phyloP scores from a whole-genome alignment of 164 flowering plant genomes.

The Piper longum region DNA sequence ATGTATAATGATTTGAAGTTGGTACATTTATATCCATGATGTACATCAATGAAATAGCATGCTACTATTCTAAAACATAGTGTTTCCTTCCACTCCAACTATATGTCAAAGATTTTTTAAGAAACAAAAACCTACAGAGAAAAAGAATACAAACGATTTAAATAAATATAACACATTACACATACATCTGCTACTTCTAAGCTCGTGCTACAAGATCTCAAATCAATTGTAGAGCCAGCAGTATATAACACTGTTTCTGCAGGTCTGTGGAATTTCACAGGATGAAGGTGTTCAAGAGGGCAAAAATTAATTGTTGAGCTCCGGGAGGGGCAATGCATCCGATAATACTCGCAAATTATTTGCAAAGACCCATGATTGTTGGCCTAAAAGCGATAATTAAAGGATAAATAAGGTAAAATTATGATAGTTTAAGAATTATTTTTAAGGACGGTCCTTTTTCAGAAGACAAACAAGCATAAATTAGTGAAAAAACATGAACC shows the following conservation, averaged over 20 bases:
- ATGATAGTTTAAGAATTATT: not conserved
- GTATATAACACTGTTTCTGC: constrained; percentile 41
- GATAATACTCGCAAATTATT: constrained; percentile 74
- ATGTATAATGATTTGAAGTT: too few species aligned
- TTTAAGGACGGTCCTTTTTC: not conserved
- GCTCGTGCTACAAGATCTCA: constrained; percentile 67
- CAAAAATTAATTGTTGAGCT: constrained; percentile 61
- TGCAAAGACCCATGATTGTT: constrained; percentile 73
- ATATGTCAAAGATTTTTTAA: too few species aligned
- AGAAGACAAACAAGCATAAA: not conserved
- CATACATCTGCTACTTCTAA: constrained; percentile 74
- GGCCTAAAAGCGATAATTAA: constrained; percentile 35
- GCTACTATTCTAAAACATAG: too few species aligned
- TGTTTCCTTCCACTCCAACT: too few species aligned
- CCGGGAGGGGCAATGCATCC: constrained; percentile 45
- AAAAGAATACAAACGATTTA: not conserved
- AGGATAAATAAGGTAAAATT: not conserved
- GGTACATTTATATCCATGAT: too few species aligned
- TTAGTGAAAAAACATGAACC: constrained; percentile 21
- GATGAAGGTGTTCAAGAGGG: constrained; percentile 89
- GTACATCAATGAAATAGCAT: not conserved
- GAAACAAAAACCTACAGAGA: not conserved
- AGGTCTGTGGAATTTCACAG: constrained; percentile 66
- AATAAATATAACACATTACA: not conserved
- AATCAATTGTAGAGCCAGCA: constrained; percentile 70